Percentiles rank a stretch among this genome's conserved stretches.
These are phyloP conservation scores for Solanum etuberosum DNA, from an alignment of 257 asterid species.

Conservation along the genomic window DNA sequence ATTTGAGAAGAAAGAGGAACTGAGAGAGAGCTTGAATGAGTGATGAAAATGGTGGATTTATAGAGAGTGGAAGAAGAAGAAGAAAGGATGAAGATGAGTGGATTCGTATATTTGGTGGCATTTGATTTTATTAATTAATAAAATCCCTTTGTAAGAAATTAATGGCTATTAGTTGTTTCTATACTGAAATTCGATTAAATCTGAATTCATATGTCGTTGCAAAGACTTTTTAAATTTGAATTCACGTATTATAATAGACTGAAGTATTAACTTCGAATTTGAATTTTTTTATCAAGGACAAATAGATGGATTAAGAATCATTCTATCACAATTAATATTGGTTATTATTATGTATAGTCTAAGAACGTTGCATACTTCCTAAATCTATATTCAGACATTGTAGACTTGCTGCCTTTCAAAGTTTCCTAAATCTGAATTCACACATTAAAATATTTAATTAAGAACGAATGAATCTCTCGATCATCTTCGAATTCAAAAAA, in stretches of 20 bases:
- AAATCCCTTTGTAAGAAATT: background rate
- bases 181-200: too few species aligned
- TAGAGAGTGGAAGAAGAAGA: background rate
- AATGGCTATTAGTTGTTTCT: background rate
- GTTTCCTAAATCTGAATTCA: too few species aligned
- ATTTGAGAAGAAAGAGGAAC: background rate
- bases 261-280: too few species aligned
- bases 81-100: background rate
- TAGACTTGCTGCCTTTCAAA: accelerated
- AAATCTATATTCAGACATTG: too few species aligned
- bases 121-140: background rate
- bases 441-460: background rate
- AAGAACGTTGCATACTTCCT: too few species aligned
- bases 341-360: too few species aligned
- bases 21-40: background rate
- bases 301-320: background rate
- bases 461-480: too few species aligned
- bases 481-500: too few species aligned
- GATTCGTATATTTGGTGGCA: background rate
- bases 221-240: too few species aligned
- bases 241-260: too few species aligned
- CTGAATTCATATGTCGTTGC: too few species aligned
- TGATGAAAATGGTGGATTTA: slow-evolving; percentile 8
- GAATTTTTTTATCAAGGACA: background rate
- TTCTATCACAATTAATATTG: background rate